Conservation (phyloP, 2,329 filamentous ascomycete species). For the Gnomoniopsis sp. region DNA sequence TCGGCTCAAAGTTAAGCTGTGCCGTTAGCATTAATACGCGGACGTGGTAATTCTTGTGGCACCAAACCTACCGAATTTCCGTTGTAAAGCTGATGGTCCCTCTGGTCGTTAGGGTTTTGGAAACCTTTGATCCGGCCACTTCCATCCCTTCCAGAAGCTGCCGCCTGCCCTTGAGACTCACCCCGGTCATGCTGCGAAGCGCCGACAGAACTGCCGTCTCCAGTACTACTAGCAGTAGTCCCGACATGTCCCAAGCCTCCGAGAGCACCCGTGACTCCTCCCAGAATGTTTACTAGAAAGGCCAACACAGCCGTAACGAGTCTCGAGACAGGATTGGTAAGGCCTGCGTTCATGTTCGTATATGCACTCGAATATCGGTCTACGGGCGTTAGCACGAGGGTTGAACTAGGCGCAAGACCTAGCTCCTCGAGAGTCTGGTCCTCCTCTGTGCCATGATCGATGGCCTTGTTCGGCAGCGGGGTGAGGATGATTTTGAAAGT, state of each 20-base stretch:
- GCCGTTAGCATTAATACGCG: slow-evolving; percentile 24
- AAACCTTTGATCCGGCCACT: slow-evolving; percentile 41
- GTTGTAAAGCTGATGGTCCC: slow-evolving; percentile 78
- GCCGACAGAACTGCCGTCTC: not conserved
- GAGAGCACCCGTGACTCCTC: slow-evolving; percentile 14
- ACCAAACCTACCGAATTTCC: slow-evolving; percentile 73
- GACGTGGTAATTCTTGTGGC: not conserved
- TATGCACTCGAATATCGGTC: slow-evolving; percentile 44
- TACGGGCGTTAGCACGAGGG: slow-evolving; percentile 75
- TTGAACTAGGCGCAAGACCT: slow-evolving; percentile 74
- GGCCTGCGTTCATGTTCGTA: slow-evolving; percentile 20
- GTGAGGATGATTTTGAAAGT: slow-evolving; percentile 81
- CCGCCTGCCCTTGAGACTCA: slow-evolving; percentile 25
- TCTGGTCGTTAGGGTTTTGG: slow-evolving; percentile 49
- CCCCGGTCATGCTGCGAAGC: not conserved
- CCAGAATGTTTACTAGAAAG: slow-evolving; percentile 16
- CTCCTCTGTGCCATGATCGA: slow-evolving; percentile 71
- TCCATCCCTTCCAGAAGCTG: slow-evolving; percentile 10
- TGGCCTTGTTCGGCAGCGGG: slow-evolving; percentile 69
- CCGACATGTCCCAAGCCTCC: slow-evolving; percentile 10
- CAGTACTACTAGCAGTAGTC: not conserved
- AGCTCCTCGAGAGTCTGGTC: slow-evolving; percentile 63
- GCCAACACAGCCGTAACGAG: slow-evolving; percentile 23
- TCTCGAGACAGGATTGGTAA: slow-evolving; percentile 28
- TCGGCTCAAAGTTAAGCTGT: slow-evolving; percentile 67